phyloP scores from a whole-genome alignment of 768 basidiomycete genomes.

The Tephrocybe sp. region DNA sequence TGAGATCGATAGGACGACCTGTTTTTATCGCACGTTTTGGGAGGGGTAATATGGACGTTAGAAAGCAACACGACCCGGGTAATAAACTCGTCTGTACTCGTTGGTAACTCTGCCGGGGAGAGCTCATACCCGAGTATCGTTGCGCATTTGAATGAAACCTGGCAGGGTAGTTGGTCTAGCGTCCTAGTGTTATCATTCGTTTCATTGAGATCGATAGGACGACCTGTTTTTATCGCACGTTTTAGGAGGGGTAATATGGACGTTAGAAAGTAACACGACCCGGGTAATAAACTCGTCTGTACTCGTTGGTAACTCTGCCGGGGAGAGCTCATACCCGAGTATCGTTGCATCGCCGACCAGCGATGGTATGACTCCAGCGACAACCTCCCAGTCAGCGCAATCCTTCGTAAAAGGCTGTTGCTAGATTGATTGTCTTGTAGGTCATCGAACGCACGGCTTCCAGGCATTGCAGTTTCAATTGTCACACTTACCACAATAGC shows the following conservation, averaged over 20 bases:
- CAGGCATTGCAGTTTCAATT: not conserved
- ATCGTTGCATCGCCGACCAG: not conserved
- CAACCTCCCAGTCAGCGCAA: constrained; percentile 7
- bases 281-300: constrained; percentile 60
- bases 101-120: constrained; percentile 42
- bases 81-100: constrained; percentile 57
- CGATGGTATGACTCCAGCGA: not conserved
- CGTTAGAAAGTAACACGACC: constrained; percentile 69
- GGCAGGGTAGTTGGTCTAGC: constrained; percentile 53
- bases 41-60: constrained; percentile 74
- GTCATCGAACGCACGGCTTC: constrained; percentile 1
- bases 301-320: constrained; percentile 49
- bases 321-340: constrained; percentile 12
- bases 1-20: constrained; percentile 48
- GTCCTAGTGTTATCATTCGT: not conserved
- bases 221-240: constrained; percentile 71
- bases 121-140: constrained; percentile 27
- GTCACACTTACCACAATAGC: constrained; percentile 3
- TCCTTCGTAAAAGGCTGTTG: not conserved
- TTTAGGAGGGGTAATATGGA: constrained; percentile 75
- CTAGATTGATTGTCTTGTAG: not conserved
- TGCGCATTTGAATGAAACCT: constrained; percentile 78
- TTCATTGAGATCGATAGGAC: constrained; percentile 40
- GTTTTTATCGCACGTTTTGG: constrained; percentile 73
- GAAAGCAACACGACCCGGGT: constrained; percentile 71